phyloP scores from a whole-genome alignment of 1,139 yeast species.

The Debaryomyces fabryi region DNA sequence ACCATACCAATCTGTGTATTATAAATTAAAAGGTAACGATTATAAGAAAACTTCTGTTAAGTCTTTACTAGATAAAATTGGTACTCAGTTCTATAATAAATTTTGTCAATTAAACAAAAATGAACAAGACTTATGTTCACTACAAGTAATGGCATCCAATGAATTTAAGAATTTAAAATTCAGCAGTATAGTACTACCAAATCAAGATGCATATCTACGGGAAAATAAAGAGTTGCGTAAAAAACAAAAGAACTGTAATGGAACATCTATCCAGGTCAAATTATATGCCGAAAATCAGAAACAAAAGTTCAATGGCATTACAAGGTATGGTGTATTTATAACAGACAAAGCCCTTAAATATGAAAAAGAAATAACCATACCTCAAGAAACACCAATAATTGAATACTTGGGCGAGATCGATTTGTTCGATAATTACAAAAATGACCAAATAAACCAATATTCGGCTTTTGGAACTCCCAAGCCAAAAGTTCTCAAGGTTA shows the following conservation, averaged over 20 bases:
- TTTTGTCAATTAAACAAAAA: constrained; percentile 15
- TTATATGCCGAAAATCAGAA: constrained; percentile 58
- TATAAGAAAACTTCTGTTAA: constrained; percentile 45
- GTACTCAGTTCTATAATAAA: constrained; percentile 22
- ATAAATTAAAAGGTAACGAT: constrained; percentile 49
- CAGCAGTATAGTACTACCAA: constrained; percentile 37
- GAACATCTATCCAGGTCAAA: constrained; percentile 41
- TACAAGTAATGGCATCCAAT: constrained; percentile 27
- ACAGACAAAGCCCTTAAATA: constrained; percentile 27
- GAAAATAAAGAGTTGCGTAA: constrained; percentile 27
- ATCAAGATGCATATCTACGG: constrained; percentile 31
- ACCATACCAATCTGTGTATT: constrained; percentile 53
- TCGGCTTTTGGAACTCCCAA: constrained; percentile 82
- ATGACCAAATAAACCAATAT: constrained; percentile 75
- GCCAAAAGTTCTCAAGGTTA: constrained; percentile 63
- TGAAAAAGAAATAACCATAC: constrained; percentile 30
- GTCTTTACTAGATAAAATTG: constrained; percentile 25
- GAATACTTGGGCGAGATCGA: constrained; percentile 79
- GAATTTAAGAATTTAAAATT: constrained; percentile 36
- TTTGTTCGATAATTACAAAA: constrained; percentile 60
- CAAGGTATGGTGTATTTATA: constrained; percentile 67
- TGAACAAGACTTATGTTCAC: constrained; percentile 17
- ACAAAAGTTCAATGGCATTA: constrained; percentile 71
- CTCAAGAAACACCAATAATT: constrained; percentile 55
- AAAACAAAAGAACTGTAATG: constrained; percentile 26